phyloP scores from a whole-genome alignment of 352 stramenopile species.

The Globisporangium alternatum region DNA sequence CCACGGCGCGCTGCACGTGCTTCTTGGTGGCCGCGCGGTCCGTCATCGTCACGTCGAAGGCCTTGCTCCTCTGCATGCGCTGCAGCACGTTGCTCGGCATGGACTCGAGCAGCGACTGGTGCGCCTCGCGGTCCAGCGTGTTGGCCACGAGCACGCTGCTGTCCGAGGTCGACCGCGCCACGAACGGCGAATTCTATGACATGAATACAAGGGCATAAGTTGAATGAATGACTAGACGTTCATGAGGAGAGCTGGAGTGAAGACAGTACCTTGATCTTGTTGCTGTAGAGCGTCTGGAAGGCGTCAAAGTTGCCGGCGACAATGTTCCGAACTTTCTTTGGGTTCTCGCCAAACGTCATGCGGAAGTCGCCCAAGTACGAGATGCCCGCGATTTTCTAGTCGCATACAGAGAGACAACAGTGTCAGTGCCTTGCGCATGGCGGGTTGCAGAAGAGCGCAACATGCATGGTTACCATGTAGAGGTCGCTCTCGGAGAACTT shows the following conservation, averaged over 20 bases:
- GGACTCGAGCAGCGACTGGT: constrained; percentile 43
- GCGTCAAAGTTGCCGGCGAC: constrained; percentile 78
- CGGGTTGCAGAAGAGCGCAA: neutral
- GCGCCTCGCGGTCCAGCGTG: constrained; percentile 29
- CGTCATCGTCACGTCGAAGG: constrained; percentile 23
- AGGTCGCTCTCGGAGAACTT: constrained; percentile 82
- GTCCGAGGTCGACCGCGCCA: constrained; percentile 48
- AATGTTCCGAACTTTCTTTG: constrained; percentile 90
- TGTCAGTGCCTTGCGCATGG: neutral
- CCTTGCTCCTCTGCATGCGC: constrained; percentile 31
- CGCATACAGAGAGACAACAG: neutral
- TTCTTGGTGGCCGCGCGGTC: constrained; percentile 49
- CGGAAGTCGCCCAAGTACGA: constrained; percentile 89
- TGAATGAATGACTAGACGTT: neutral
- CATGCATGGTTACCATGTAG: constrained; percentile 54
- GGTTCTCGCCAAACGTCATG: constrained; percentile 90
- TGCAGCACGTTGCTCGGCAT: constrained; percentile 50
- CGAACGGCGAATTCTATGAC: constrained; percentile 59
- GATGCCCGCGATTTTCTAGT: constrained; percentile 84
- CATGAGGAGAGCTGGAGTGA: neutral
- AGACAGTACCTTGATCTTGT: constrained; percentile 63
- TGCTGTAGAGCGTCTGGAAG: constrained; percentile 73
- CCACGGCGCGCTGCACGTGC: constrained; percentile 56
- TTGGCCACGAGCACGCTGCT: constrained; percentile 47
- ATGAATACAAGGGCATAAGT: neutral